Evolutionary conservation across 352 stramenopile genomes (phyloP).

Genomic region (Pythium graminicola): DNA sequence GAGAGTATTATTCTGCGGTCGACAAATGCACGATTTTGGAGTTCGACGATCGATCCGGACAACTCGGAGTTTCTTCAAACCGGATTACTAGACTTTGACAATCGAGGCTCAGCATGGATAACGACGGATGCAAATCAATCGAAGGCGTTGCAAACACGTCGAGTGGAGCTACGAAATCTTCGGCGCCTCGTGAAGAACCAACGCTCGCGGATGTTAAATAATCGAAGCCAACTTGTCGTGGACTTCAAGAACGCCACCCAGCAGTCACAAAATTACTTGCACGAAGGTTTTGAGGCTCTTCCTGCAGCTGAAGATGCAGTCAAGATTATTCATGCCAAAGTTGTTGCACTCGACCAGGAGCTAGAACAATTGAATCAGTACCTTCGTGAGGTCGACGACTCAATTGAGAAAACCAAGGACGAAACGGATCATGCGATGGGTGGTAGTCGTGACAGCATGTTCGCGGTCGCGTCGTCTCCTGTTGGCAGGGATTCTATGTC

Average conservation of each 20-base stretch:
- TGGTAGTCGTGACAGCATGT: conserved; percentile 47
- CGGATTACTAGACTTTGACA: conserved; percentile 63
- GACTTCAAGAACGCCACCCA: conserved; percentile 78
- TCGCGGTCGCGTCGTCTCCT: conserved; percentile 32
- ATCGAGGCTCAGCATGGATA: conserved; percentile 16
- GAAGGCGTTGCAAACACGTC: conserved; percentile 51
- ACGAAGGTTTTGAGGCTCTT: conserved; percentile 72
- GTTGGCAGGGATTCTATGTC: not conserved
- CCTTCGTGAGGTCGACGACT: conserved; percentile 64
- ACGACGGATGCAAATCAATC: conserved; percentile 19
- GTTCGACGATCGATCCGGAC: conserved; percentile 46
- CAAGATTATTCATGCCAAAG: conserved; percentile 78
- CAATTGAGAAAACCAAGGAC: conserved; percentile 58
- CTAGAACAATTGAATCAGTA: conserved; percentile 56
- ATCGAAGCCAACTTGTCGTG: conserved; percentile 71
- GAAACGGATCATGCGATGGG: conserved; percentile 43
- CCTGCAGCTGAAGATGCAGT: conserved; percentile 73
- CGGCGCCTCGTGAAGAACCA: conserved; percentile 78
- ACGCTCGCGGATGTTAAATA: conserved; percentile 71
- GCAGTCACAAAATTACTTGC: conserved; percentile 76
- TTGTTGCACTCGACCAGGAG: conserved; percentile 68
- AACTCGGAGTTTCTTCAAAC: conserved; percentile 71
- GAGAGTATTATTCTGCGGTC: conserved; percentile 71
- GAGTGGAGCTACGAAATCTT: conserved; percentile 64
- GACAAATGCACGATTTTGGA: conserved; percentile 73